Evolutionary conservation across 2,329 filamentous ascomycete genomes (phyloP), one percentile per base, ranked within the genome.

Genomic region (Penicillium rolfsii): DNA sequence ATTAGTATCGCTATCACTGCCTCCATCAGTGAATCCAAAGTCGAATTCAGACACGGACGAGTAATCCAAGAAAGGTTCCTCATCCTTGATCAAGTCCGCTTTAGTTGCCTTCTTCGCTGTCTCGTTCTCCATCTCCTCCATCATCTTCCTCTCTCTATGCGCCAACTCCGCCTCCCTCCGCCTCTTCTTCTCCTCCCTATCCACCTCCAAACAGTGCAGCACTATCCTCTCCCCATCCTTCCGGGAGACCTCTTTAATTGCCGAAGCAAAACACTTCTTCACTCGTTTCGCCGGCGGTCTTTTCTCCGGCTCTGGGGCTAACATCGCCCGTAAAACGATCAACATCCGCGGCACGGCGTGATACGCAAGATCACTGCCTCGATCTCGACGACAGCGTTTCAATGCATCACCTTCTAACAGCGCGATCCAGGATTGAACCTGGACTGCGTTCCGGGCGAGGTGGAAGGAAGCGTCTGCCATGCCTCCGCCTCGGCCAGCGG

Each of bases 401-500:
- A 74, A 70, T 5, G 79, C 81, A 7, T 83, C 80, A n/a, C 78
- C 76, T 46, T 84, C 80, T 5, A 86, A 67, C 2, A 78, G 63
- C 1, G 77, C 75, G 55, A 87, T 82, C 85, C 86, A 88, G 0
- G 80, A 80, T n/a, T 80, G 77, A 5, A 87, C 76, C 64, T 85
- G 84, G 12, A 81, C 79, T 0, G 82, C 74, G 62, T 87, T 85
- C 3, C 73, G 71, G 26, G 73, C 62, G 0, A 81, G 79, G 66
- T 87, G 85, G 68, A 85, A 88, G 2, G 83, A 85, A 0, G 83
- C 80, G 67, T 87, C 85, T 3, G 80, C 80, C 9, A 82, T 78
- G 30, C 80, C 81, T 58, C 80, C 81, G 30, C 79, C 79, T 30
- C 80, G 77, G 19, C 78, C 79, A 14, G 79, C 73, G 30, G 75